A percentile compares a stretch with the other conserved stretches of the same genome.
These are phyloP conservation scores for Rutstroemia sp. DNA, from an alignment of 2,329 filamentous ascomycete species.

Conservation along the genomic window DNA sequence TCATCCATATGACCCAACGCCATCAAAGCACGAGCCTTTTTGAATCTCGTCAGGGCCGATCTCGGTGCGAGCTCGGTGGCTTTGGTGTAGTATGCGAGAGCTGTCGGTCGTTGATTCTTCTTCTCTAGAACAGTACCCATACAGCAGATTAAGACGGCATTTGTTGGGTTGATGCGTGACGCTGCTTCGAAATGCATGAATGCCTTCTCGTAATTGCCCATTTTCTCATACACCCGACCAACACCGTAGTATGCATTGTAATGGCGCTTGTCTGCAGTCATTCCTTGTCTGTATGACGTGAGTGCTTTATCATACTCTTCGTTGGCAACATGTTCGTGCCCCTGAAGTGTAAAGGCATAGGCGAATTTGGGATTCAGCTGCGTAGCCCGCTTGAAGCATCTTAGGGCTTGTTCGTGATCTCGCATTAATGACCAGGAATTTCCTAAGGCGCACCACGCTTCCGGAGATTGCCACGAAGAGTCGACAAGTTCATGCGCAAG, in stretches of 20 bases:
- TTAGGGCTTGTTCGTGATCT: conserved; percentile 89
- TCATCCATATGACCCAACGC: conserved; percentile 62
- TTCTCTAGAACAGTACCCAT: conserved; percentile 88
- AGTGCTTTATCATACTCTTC: conserved; percentile 97
- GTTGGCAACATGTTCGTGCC: conserved; percentile 90
- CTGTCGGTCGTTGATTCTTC: conserved; percentile 71
- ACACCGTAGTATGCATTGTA: conserved; percentile 99
- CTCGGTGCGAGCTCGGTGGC: conserved; percentile 77
- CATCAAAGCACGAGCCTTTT: conserved; percentile 73
- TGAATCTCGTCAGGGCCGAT: conserved; percentile 77
- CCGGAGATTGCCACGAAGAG: conserved; percentile 77
- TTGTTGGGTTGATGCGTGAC: conserved; percentile 84
- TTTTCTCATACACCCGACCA: conserved; percentile 75
- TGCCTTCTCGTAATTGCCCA: conserved; percentile 85
- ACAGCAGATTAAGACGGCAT: conserved; percentile 85
- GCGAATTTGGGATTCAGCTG: conserved; percentile 86
- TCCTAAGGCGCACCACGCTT: conserved; percentile 92
- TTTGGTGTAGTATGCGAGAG: conserved; percentile 72
- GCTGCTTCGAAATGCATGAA: conserved; percentile 88
- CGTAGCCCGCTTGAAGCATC: conserved; percentile 90
- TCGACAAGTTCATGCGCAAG: conserved; percentile 87
- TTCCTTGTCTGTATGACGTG: conserved; percentile 75
- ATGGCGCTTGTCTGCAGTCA: conserved; percentile 79
- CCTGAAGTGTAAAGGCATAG: conserved; percentile 92
- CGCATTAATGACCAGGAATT: conserved; percentile 90